Base-by-base conservation (phyloP, 164 flowering plant species). In the Chimonanthus salicifolius region DNA sequence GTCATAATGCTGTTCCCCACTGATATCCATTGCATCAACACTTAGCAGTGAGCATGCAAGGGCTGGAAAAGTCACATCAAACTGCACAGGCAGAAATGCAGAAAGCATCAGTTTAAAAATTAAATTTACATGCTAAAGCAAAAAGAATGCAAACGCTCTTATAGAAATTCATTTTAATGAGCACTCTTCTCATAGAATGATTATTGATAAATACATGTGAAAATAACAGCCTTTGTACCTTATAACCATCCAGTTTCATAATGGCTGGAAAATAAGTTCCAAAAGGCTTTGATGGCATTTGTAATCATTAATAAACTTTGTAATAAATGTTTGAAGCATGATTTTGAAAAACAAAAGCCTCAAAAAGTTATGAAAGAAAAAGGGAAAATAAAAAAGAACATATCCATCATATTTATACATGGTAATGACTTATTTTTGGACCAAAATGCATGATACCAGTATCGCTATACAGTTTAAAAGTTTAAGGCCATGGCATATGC, bases 1-100 rank as follows among this genome's bases (percentile, higher is more conserved):
- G 74, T 91, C 91, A 78, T 83, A 81, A 74, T 91, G 97, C 69
- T 86, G 92, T 84, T 89, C 97, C 72, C 97, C 94, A 63, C 92
- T 91, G 69, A 91, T 88, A 81, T 91, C 94, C 89, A 89, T 85
- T 45, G 97, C 86, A 74, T 91, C 97, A 49, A 91, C 71, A 82
- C 91, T 91, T 72, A 91, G 84, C 67, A 91, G 70, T 10, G 97
- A 86, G 76, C 97, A 91, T 62, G 86, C 89, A 72, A 91, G 75
- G 13, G 83, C 76, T 18, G 91, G 97, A 84, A 89, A 91, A 58
- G 92, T 89, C 58, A 88, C 82, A 80, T 91, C 97, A 83, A 91
- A 89, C 97, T 91, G 89, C 87, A 85, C 21, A 78, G 47, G n/a
- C 49, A 58, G 6, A 15, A 58, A 60, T 45, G 15, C 16, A 20